Evolutionary conservation across 2,329 filamentous ascomycete species (phyloP).

Genomic region (Aspergillus proliferans): DNA sequence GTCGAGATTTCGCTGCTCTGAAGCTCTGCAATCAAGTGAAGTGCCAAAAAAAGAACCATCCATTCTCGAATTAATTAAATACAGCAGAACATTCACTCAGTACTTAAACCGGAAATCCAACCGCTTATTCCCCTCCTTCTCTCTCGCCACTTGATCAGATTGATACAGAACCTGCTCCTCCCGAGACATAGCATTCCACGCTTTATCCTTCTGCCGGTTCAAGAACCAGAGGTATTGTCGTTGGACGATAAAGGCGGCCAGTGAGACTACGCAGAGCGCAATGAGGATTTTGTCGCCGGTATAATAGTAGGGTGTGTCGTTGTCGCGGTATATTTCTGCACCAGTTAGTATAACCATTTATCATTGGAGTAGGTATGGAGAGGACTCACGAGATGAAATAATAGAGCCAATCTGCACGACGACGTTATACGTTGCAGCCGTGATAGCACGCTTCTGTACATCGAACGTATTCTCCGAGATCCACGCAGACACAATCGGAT

Average conservation of each 20-base stretch:
- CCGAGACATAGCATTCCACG: conserved; percentile 42
- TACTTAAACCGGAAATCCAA: conserved; percentile 50
- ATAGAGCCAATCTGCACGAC: conserved; percentile 26
- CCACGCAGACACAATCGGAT: conserved; percentile 39
- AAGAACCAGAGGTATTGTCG: conserved; percentile 39
- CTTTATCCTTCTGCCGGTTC: conserved; percentile 45
- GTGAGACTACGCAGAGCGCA: conserved; percentile 43
- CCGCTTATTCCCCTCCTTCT: conserved; percentile 46
- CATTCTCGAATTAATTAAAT: background rate
- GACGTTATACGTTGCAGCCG: conserved; percentile 29
- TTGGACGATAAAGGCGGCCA: conserved; percentile 45
- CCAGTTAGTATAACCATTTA: background rate
- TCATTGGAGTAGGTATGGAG: too few species aligned
- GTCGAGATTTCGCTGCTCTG: too few species aligned
- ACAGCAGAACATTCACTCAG: conserved; percentile 12
- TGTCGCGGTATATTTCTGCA: conserved; percentile 44
- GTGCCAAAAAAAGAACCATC: background rate
- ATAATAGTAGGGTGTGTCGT: conserved; percentile 50
- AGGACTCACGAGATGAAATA: conserved; percentile 22
- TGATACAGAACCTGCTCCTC: conserved; percentile 45
- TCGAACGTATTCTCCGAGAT: conserved; percentile 25
- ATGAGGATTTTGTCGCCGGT: conserved; percentile 50
- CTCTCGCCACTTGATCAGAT: conserved; percentile 38
- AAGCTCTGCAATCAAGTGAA: too few species aligned
- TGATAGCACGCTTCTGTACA: conserved; percentile 24